These are phyloP conservation scores for Solioccasus polychromus DNA, from an alignment of 768 basidiomycete genomes.

Conservation along the genomic window DNA sequence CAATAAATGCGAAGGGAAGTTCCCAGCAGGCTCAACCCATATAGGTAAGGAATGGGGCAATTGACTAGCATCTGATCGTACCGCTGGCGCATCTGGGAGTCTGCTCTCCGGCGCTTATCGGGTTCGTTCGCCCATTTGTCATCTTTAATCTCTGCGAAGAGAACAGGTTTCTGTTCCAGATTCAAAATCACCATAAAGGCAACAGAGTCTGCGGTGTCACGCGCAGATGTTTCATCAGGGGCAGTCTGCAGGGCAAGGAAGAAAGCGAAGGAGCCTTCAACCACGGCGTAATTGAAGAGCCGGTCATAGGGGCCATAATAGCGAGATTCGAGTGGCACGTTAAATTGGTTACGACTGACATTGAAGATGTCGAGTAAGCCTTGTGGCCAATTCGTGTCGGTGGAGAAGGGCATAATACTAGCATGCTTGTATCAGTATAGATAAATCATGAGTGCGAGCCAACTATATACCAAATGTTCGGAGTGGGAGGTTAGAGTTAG, in stretches of 20 bases:
- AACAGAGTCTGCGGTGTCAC: too few relatives aligned
- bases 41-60: slow-evolving; percentile 32
- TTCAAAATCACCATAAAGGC: slow-evolving; percentile 33
- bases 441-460: too few relatives aligned
- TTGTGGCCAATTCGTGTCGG: slow-evolving; percentile 29
- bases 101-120: slow-evolving; percentile 29
- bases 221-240: too few relatives aligned
- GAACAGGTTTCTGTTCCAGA: slow-evolving; percentile 28
- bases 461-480: too few relatives aligned
- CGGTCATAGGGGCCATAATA: slow-evolving; percentile 41
- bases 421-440: too few relatives aligned
- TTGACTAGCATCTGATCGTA: slow-evolving; percentile 30
- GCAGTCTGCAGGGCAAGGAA: slow-evolving; percentile 32
- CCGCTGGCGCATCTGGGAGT: slow-evolving; percentile 29
- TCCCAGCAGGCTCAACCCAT: slow-evolving; percentile 23
- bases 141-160: slow-evolving; percentile 34
- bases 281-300: slow-evolving; percentile 36
- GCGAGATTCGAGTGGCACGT: too few relatives aligned
- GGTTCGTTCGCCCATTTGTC: slow-evolving; percentile 27
- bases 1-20: slow-evolving; percentile 38
- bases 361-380: slow-evolving; percentile 33
- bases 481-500: too few relatives aligned
- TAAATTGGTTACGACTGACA: slow-evolving; percentile 23
- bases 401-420: slow-evolving; percentile 20
- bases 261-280: slow-evolving; percentile 25